Conservation (phyloP, 192 early-diverging fungal genomes). For the Rhizophagus prolifer region DNA sequence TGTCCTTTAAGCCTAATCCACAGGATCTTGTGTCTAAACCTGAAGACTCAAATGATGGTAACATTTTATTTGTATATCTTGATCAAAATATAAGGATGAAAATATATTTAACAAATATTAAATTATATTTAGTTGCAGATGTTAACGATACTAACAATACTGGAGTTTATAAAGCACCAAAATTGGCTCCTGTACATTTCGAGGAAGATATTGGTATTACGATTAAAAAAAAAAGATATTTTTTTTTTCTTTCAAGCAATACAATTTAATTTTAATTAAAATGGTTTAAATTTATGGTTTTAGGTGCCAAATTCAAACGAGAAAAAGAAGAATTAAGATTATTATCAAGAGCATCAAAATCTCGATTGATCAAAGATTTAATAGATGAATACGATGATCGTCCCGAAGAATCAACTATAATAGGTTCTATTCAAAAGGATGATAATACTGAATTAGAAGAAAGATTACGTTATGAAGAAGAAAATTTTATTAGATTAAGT, state of each 20-base stretch:
- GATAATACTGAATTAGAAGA: conserved; percentile 55
- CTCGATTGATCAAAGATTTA: conserved; percentile 83
- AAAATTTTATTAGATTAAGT: conserved; percentile 79
- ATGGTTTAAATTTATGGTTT: not conserved
- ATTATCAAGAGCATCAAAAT: conserved; percentile 70
- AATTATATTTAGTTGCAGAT: conserved; percentile 34
- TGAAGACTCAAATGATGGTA: conserved; percentile 38
- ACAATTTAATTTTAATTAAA: not conserved
- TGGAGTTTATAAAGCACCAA: conserved; percentile 86
- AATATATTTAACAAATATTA: conserved; percentile 1
- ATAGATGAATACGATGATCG: conserved; percentile 80
- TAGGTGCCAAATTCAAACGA: conserved; percentile 48
- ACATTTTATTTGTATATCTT: not conserved
- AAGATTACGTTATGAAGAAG: conserved; percentile 77
- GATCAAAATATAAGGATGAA: too few relatives aligned
- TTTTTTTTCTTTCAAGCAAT: not conserved
- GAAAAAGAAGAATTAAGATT: conserved; percentile 63
- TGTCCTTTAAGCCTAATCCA: conserved; percentile 91
- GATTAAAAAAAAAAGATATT: not conserved
- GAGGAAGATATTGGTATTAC: conserved; percentile 60
- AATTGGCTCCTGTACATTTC: conserved; percentile 80
- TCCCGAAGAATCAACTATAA: conserved; percentile 73
- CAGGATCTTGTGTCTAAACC: conserved; percentile 52
- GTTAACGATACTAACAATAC: conserved; percentile 41
- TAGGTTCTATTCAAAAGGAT: conserved; percentile 73